phyloP scores from a whole-genome alignment of 2,329 filamentous ascomycete species.

The Chaetomium globosum region DNA sequence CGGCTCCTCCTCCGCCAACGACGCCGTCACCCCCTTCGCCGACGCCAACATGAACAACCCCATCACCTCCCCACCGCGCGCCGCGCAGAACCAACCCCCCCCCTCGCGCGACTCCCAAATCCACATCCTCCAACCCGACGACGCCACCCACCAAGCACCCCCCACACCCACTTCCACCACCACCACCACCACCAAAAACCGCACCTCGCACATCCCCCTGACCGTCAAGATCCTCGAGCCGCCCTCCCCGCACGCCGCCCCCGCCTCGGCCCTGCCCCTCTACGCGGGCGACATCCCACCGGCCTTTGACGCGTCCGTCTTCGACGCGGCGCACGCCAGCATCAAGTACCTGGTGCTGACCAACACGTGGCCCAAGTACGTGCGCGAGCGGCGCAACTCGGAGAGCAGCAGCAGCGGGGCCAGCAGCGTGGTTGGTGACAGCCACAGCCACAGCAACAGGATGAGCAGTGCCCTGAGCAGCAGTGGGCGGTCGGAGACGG shows the following conservation, averaged over 20 bases:
- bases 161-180: neutral
- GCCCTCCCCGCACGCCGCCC: neutral
- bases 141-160: neutral
- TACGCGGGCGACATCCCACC: constrained; percentile 51
- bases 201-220: constrained; percentile 10
- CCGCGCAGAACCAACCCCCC: neutral
- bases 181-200: neutral
- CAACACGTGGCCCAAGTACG: constrained; percentile 67
- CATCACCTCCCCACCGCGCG: neutral
- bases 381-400: constrained; percentile 43
- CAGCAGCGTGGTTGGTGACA: no score
- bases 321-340: constrained; percentile 60
- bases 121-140: constrained; percentile 23
- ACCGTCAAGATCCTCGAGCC: constrained; percentile 5
- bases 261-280: neutral
- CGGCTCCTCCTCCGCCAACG: constrained; percentile 39
- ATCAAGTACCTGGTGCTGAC: constrained; percentile 69
- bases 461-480: neutral
- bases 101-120: constrained; percentile 26
- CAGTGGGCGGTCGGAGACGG: neutral
- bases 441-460: neutral
- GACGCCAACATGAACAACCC: constrained; percentile 13
- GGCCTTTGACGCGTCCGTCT: constrained; percentile 55
- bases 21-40: constrained; percentile 51
- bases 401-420: constrained; percentile 16